phyloP scores from a whole-genome alignment of 805 yeast species.

The Candida loeiensis region DNA sequence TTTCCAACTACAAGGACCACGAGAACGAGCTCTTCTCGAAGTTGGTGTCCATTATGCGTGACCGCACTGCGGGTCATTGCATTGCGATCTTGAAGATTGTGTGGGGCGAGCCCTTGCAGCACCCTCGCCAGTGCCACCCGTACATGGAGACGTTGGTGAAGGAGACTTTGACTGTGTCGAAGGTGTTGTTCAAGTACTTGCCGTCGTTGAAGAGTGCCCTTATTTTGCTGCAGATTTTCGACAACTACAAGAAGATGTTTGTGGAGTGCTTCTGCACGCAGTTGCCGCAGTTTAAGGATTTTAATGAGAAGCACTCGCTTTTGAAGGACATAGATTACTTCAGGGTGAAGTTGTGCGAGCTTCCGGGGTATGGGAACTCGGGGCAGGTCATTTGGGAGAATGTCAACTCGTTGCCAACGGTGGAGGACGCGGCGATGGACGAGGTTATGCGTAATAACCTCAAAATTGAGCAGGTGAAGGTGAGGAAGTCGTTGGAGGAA shows the following conservation, averaged over 20 bases:
- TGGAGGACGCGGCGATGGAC: constrained; percentile 49
- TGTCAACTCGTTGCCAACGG: constrained; percentile 49
- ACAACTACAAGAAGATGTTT: constrained; percentile 53
- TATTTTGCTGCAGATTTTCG: constrained; percentile 50
- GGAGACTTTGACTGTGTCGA: constrained; percentile 62
- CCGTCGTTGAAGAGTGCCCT: constrained; percentile 46
- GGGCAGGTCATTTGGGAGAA: constrained; percentile 63
- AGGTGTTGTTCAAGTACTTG: constrained; percentile 56
- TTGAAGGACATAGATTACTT: constrained; percentile 62
- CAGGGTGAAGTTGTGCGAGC: constrained; percentile 54
- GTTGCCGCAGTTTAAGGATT: constrained; percentile 45
- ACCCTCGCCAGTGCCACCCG: constrained; percentile 48
- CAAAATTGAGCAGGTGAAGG: constrained; percentile 1
- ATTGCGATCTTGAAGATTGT: constrained; percentile 44
- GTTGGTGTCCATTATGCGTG: constrained; percentile 67
- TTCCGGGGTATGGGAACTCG: constrained; percentile 58
- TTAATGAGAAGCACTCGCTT: constrained; percentile 50
- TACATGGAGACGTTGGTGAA: constrained; percentile 66
- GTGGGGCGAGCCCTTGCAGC: constrained; percentile 46
- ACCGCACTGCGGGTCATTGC: constrained; percentile 53
- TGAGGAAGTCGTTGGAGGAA: neutral
- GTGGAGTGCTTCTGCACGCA: constrained; percentile 50
- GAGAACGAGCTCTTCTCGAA: constrained; percentile 60
- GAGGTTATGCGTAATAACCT: constrained; percentile 37
- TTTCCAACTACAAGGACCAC: constrained; percentile 51